Conservation (phyloP, 1,284 basidiomycete species). For the Tremellales sp. region DNA sequence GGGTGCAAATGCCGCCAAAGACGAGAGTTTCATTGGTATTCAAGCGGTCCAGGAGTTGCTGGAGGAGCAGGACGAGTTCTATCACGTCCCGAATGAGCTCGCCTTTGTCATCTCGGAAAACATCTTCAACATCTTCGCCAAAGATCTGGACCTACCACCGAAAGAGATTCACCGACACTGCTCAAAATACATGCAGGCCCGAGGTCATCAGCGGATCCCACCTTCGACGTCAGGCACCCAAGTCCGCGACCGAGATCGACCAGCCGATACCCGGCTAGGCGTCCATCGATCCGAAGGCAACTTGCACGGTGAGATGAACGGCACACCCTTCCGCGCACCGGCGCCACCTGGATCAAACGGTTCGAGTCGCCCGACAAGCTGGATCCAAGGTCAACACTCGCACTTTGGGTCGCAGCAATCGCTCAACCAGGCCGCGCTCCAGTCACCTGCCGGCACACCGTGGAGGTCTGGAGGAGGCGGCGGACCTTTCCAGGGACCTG, state of each 20-base stretch:
- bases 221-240: not conserved
- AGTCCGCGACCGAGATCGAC: constrained; percentile 1
- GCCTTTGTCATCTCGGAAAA: constrained; percentile 69
- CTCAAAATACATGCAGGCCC: constrained; percentile 61
- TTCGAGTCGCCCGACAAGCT: not conserved
- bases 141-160: constrained; percentile 73
- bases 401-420: not conserved
- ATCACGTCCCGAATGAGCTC: constrained; percentile 81
- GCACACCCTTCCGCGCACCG: not conserved
- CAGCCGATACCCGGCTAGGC: not conserved
- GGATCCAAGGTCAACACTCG: not conserved
- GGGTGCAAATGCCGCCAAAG: constrained; percentile 77
- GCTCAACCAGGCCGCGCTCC: not conserved
- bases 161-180: constrained; percentile 89
- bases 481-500: constrained; percentile 37
- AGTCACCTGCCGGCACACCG: not conserved
- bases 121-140: constrained; percentile 73
- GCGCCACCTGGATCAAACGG: not conserved
- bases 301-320: not conserved
- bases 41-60: constrained; percentile 77
- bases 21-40: constrained; percentile 91
- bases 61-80: constrained; percentile 92
- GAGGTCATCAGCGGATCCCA: constrained; percentile 8
- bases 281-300: not conserved
- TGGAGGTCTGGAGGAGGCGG: constrained; percentile 9